These are phyloP conservation scores for Tetraselmis chui DNA, from an alignment of 139 green algal species.

Conservation along the genomic window DNA sequence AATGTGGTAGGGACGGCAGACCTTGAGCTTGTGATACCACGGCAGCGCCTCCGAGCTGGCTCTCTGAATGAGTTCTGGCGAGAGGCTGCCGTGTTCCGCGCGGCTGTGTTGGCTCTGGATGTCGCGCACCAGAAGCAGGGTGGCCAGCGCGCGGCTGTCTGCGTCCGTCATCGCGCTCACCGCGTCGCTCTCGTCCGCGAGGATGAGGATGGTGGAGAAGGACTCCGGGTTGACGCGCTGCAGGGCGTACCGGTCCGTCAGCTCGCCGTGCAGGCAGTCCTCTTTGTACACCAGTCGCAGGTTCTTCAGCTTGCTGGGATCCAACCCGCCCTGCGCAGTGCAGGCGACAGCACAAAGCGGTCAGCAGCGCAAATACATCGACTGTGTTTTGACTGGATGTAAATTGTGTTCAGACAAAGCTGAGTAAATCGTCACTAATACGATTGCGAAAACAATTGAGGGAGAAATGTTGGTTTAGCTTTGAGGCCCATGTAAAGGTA, in stretches of 20 bases:
- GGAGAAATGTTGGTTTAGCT: no score
- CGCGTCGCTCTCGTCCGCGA: slow-evolving; percentile 31
- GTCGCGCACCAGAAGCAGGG: slow-evolving; percentile 49
- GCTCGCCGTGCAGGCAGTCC: slow-evolving; percentile 30
- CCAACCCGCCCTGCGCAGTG: slow-evolving; percentile 13
- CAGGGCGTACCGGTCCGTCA: slow-evolving; percentile 35
- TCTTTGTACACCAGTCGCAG: slow-evolving; percentile 33
- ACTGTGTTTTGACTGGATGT: no score
- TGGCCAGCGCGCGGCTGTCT: slow-evolving; percentile 39
- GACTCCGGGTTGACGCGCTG: slow-evolving; percentile 33
- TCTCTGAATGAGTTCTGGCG: background rate
- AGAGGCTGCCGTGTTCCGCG: background rate
- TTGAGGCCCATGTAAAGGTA: background rate
- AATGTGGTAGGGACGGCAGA: no score
- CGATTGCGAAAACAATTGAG: no score
- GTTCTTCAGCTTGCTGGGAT: slow-evolving; percentile 30
- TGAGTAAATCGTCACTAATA: no score
- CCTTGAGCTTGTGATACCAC: background rate
- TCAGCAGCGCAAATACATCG: background rate
- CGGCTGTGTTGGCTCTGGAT: slow-evolving; percentile 28
- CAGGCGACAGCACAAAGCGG: slow-evolving; percentile 1
- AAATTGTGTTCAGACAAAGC: no score
- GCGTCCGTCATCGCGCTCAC: slow-evolving; percentile 28
- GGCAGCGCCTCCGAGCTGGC: background rate
- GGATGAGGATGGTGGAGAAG: slow-evolving; percentile 47